These are phyloP conservation scores for Neobulgaria alba DNA, from an alignment of 2,329 filamentous ascomycete genomes.

Conservation along the genomic window DNA sequence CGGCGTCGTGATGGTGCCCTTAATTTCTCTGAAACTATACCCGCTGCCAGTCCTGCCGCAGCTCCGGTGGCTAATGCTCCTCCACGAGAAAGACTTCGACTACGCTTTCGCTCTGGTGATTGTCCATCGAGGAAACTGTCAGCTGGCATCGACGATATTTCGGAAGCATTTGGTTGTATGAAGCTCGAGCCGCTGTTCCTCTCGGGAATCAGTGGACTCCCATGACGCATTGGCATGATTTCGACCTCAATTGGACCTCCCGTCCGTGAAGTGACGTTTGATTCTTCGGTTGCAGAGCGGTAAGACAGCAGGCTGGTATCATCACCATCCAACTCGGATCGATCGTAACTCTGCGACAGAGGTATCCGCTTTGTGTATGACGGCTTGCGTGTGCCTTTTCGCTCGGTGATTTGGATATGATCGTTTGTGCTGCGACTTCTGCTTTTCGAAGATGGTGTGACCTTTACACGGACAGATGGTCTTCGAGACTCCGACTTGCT, in stretches of 20 bases:
- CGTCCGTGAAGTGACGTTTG: slow-evolving; percentile 58
- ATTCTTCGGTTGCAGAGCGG: slow-evolving; percentile 71
- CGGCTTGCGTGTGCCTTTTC: slow-evolving; percentile 62
- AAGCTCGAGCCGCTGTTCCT: slow-evolving; percentile 53
- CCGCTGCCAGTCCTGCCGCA: slow-evolving; percentile 33
- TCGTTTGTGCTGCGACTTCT: slow-evolving; percentile 45
- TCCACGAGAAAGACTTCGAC: slow-evolving; percentile 24
- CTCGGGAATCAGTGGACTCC: slow-evolving; percentile 56
- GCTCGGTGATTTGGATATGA: slow-evolving; percentile 81
- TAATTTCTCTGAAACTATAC: slow-evolving; percentile 37
- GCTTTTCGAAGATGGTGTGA: slow-evolving; percentile 54
- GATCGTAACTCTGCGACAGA: slow-evolving; percentile 38
- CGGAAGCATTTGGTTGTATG: slow-evolving; percentile 60
- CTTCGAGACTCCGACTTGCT: slow-evolving; percentile 44
- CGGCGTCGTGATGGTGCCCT: slow-evolving; percentile 49
- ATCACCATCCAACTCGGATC: slow-evolving; percentile 45
- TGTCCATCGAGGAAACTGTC: slow-evolving; percentile 57
- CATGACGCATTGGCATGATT: slow-evolving; percentile 56
- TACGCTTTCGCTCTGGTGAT: slow-evolving; percentile 18
- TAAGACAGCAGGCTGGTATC: slow-evolving; percentile 62
- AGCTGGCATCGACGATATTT: slow-evolving; percentile 77
- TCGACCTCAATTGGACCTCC: slow-evolving; percentile 79
- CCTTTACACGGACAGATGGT: slow-evolving; percentile 63
- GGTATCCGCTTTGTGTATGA: slow-evolving; percentile 62
- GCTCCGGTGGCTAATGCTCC: slow-evolving; percentile 26